phyloP scores from a whole-genome alignment of 306 rosid genomes.

The Myrica gale region DNA sequence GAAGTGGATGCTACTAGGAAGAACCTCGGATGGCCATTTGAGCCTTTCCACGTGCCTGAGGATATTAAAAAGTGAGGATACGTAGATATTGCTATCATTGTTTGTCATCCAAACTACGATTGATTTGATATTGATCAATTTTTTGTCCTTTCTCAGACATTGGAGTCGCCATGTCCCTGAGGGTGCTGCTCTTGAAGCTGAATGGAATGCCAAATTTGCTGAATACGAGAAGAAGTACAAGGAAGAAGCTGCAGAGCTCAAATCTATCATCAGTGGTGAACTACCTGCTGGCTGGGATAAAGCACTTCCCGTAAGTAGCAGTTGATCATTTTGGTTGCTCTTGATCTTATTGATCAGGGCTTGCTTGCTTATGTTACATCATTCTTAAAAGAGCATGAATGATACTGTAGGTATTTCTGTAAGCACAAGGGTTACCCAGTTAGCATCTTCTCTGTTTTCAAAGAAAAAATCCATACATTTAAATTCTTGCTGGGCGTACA shows the following conservation, averaged over 20 bases:
- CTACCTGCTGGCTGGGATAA: constrained; percentile 95
- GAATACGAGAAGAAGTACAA: constrained; percentile 84
- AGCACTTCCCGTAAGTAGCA: constrained; percentile 86
- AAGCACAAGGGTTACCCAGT: background rate
- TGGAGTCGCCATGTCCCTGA: constrained; percentile 86
- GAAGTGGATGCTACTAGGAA: constrained; percentile 97
- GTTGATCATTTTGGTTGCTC: background rate
- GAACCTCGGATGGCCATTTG: constrained; percentile 92
- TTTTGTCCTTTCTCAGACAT: constrained; percentile 50
- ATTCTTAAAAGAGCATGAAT: background rate
- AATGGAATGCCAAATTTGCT: constrained; percentile 90
- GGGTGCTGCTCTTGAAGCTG: constrained; percentile 80
- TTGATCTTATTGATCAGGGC: background rate
- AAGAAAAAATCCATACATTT: background rate
- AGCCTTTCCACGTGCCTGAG: constrained; percentile 97
- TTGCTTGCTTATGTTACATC: background rate
- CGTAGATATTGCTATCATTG: constrained; percentile 4
- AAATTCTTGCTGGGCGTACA: background rate
- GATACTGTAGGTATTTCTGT: background rate
- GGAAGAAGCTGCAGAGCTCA: constrained; percentile 80
- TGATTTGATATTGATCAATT: constrained; percentile 29
- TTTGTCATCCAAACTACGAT: constrained; percentile 3
- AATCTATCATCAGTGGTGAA: constrained; percentile 64
- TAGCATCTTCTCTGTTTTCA: background rate
- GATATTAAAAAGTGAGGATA: constrained; percentile 75